phyloP scores from a whole-genome alignment of 805 yeast genomes.

The Zygotorulaspora danielsina region DNA sequence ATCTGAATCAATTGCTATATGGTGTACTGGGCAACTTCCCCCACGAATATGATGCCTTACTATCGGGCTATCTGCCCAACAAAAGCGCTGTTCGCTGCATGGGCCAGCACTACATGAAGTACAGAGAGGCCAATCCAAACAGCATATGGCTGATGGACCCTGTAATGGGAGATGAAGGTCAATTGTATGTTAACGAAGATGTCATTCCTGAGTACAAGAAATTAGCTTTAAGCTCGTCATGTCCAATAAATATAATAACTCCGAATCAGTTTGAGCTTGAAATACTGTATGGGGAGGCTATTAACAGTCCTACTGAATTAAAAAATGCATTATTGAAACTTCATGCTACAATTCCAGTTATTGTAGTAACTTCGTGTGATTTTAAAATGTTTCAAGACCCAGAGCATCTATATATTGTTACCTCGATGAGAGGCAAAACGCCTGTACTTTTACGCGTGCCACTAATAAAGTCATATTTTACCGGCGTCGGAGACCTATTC shows the following conservation, averaged over 20 bases:
- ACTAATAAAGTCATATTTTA: constrained; percentile 55
- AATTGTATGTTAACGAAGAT: constrained; percentile 62
- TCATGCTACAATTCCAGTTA: constrained; percentile 39
- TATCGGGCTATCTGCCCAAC: constrained; percentile 78
- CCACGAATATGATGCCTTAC: constrained; percentile 55
- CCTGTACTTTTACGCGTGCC: constrained; percentile 44
- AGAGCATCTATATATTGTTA: constrained; percentile 40
- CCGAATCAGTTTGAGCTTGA: constrained; percentile 79
- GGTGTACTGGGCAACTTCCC: constrained; percentile 52
- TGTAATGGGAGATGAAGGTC: constrained; percentile 87
- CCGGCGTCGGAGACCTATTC: constrained; percentile 74
- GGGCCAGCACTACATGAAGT: constrained; percentile 38
- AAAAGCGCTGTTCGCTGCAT: constrained; percentile 52
- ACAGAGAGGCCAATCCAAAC: constrained; percentile 28
- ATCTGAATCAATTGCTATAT: constrained; percentile 43
- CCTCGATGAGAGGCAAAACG: constrained; percentile 25
- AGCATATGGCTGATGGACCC: constrained; percentile 77
- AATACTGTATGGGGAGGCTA: constrained; percentile 45
- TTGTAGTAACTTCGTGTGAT: constrained; percentile 57
- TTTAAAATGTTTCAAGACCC: constrained; percentile 25
- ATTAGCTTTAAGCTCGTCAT: constrained; percentile 38
- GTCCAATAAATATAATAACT: constrained; percentile 50
- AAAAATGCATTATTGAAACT: constrained; percentile 40
- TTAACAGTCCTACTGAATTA: constrained; percentile 39
- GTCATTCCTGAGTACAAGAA: constrained; percentile 50